Percentiles rank a stretch among this genome's conserved stretches.
Evolutionary conservation across 2,329 filamentous ascomycete species (phyloP).

Genomic region (Huntiella abstrusa): DNA sequence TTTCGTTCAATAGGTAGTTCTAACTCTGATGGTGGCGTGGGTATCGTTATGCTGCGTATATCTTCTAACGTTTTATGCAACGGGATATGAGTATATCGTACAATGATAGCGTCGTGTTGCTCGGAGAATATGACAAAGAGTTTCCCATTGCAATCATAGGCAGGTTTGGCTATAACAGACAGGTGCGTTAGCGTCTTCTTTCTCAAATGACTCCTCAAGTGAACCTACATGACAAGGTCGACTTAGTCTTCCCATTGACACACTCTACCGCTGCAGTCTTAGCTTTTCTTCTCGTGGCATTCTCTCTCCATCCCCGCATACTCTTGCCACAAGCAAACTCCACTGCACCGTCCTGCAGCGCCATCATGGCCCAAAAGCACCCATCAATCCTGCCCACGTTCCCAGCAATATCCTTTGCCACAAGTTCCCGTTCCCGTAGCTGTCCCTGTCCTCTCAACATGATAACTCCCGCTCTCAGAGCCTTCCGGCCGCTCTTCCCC

Average conservation of each 20-base stretch:
- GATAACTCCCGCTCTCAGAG: slow-evolving; percentile 27
- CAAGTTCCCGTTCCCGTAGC: slow-evolving; percentile 27
- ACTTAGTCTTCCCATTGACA: slow-evolving; percentile 28
- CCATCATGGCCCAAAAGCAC: slow-evolving; percentile 29
- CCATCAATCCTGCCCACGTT: slow-evolving; percentile 26
- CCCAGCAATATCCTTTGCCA: slow-evolving; percentile 29
- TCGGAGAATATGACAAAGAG: slow-evolving; percentile 31
- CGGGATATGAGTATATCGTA: slow-evolving; percentile 37
- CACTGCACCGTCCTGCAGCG: slow-evolving; percentile 32
- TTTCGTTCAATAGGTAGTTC: neutral
- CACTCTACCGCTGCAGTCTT: slow-evolving; percentile 29
- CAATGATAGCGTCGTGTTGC: slow-evolving; percentile 26
- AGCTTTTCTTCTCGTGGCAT: slow-evolving; percentile 23
- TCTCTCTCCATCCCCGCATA: slow-evolving; percentile 29
- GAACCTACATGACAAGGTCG: slow-evolving; percentile 24
- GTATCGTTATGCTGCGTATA: slow-evolving; percentile 20
- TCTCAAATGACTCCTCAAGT: slow-evolving; percentile 6
- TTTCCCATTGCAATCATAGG: slow-evolving; percentile 38
- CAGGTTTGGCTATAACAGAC: slow-evolving; percentile 28
- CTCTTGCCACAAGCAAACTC: slow-evolving; percentile 36
- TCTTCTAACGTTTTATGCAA: slow-evolving; percentile 37
- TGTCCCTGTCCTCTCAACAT: slow-evolving; percentile 30
- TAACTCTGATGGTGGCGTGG: neutral
- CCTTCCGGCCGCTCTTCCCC: slow-evolving; percentile 16
- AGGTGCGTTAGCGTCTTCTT: neutral